A percentile compares a stretch with the other conserved stretches of the same genome.
Conservation (phyloP, 2,329 filamentous ascomycete genomes). For the Hypoxylon sp. region DNA sequence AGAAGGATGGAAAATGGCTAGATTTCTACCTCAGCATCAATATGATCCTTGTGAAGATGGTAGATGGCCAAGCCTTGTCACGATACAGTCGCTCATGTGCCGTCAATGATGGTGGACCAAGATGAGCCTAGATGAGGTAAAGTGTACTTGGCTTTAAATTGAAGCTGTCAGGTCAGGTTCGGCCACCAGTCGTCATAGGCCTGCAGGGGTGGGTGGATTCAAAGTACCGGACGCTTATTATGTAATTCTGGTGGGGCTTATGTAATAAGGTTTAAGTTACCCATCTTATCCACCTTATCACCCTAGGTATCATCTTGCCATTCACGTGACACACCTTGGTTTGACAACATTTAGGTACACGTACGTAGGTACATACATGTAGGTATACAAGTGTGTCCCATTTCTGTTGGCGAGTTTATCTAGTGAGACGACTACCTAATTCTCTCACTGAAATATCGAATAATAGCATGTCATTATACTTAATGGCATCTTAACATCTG, state of each 20-base stretch:
- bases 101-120: slow-evolving; percentile 19
- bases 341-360: background rate
- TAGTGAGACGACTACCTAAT: background rate
- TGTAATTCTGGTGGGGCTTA: slow-evolving; percentile 10
- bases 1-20: background rate
- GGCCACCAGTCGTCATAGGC: slow-evolving; percentile 32
- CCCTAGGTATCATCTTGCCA: background rate
- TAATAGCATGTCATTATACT: background rate
- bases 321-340: slow-evolving; percentile 29
- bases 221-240: slow-evolving; percentile 28
- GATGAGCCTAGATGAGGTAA: slow-evolving; percentile 8
- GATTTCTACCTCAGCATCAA: slow-evolving; percentile 13
- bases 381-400: background rate
- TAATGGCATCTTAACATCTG: background rate
- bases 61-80: slow-evolving; percentile 19
- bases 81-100: slow-evolving; percentile 31
- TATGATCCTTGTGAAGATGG: slow-evolving; percentile 8
- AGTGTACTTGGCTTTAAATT: slow-evolving; percentile 8
- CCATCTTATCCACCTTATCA: background rate
- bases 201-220: slow-evolving; percentile 29
- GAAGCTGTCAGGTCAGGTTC: slow-evolving; percentile 12
- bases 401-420: background rate
- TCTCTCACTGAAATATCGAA: background rate
- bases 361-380: background rate
- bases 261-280: background rate